Base-by-base conservation (phyloP, 2,329 filamentous ascomycete species). In the Trichoderma endophyticum region DNA sequence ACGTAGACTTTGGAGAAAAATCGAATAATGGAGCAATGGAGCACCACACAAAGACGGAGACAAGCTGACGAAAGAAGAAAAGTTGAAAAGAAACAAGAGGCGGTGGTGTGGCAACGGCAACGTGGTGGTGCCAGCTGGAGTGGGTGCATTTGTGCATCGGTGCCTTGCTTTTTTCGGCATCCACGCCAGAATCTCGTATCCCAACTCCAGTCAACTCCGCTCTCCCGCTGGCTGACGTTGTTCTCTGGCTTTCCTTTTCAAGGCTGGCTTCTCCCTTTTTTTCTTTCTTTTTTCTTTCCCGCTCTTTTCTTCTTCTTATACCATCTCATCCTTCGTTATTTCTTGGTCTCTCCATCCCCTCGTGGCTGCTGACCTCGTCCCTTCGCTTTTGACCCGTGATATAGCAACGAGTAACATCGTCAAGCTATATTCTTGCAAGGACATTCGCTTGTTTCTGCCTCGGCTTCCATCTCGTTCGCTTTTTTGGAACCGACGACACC, bases 161-260 rank as follows among this genome's bases (percentile, higher is more conserved):
- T 69, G 36, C 56, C 66, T 70, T 62, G 67, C 67, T 62, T 70
- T 54, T 62, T 70, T 61, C 56, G 65, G 54, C 54, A 61, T 48
- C 54, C 51, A 56, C 64, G 24, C 36, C 36, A 21, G 57, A 60
- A 54, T 15, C 67, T 70, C 67, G 67, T 70, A 70, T 70, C 67
- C 57, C 57, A 28, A 54, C 48, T 36, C 34, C 34, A 36, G 34
- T 36, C 66, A 28, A 43, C 39, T 43, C 39, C 39, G 39, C 39
- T 43, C 34, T 43, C 39, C 43, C 43, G 43, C 43, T 57, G 56
- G 66, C 66, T 69, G 67, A 70, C 67, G 66, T 39, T 32, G 15
- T 32, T 32, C n/a, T 43, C n/a, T 43, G 68, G 24, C 48, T 60
- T 59, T 56, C 59, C 51, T 69, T 30, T 69, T 60, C 65, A 39